A percentile compares a stretch with the other conserved stretches of the same genome.
phyloP scores from a whole-genome alignment of 2,329 filamentous ascomycete genomes.

The Alternaria arbusti region DNA sequence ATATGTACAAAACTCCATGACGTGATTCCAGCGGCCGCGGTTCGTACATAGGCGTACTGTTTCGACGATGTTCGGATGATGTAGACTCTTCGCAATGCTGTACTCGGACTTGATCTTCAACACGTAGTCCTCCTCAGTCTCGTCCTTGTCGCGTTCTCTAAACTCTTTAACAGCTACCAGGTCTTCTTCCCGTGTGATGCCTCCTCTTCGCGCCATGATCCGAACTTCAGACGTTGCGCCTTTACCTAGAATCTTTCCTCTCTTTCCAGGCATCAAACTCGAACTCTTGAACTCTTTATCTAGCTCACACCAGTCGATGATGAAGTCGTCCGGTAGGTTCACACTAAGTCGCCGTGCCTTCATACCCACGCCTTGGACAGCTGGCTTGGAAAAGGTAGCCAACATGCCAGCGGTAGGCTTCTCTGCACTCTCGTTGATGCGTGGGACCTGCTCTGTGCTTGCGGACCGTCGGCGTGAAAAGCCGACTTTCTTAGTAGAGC shows the following conservation, averaged over 20 bases:
- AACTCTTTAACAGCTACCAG: conserved; percentile 90
- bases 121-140: conserved; percentile 76
- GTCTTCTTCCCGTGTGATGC: conserved; percentile 62
- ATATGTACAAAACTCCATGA: conserved; percentile 89
- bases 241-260: conserved; percentile 78
- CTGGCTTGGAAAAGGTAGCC: conserved; percentile 50
- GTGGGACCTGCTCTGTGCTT: conserved; percentile 45
- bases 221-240: conserved; percentile 84
- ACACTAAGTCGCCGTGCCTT: conserved; percentile 81
- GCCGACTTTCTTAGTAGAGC: conserved; percentile 24
- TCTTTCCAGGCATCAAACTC: conserved; percentile 72
- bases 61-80: conserved; percentile 87
- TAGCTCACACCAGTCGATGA: conserved; percentile 72
- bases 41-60: conserved; percentile 77
- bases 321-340: conserved; percentile 75
- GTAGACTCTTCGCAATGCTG: conserved; percentile 82
- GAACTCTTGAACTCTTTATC: conserved; percentile 70
- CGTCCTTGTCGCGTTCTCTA: conserved; percentile 71
- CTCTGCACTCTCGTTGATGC: conserved; percentile 28
- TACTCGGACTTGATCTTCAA: conserved; percentile 93
- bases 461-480: conserved; percentile 44
- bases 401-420: conserved; percentile 42
- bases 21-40: conserved; percentile 81
- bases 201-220: conserved; percentile 76
- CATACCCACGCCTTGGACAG: conserved; percentile 74